Evolutionary conservation across 371 early-diverging fungal genomes (phyloP).

Genomic region (Rhizopus sp.): DNA sequence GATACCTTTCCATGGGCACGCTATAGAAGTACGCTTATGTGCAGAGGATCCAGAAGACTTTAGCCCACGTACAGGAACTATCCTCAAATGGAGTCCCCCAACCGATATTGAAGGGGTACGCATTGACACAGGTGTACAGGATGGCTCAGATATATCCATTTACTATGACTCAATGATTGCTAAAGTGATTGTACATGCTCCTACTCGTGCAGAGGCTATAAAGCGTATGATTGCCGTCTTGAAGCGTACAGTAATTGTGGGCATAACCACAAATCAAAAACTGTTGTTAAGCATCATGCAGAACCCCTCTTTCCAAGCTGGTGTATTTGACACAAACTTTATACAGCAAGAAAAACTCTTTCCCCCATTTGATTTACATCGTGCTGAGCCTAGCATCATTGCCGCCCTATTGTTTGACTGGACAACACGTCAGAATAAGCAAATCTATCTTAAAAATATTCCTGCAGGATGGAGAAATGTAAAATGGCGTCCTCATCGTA

Average conservation of each 20-base stretch:
- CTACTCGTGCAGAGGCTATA: constrained; percentile 76
- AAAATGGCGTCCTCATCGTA: constrained; percentile 46
- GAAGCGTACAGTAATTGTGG: constrained; percentile 57
- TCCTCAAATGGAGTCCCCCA: constrained; percentile 74
- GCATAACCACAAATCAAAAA: constrained; percentile 68
- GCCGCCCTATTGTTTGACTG: constrained; percentile 60
- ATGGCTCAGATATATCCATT: constrained; percentile 80
- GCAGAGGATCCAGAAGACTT: constrained; percentile 88
- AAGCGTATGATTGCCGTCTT: constrained; percentile 76
- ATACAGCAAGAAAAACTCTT: constrained; percentile 49
- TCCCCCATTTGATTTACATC: constrained; percentile 15
- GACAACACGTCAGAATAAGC: constrained; percentile 49
- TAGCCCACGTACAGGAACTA: constrained; percentile 82
- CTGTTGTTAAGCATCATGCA: constrained; percentile 61
- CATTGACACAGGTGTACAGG: constrained; percentile 82
- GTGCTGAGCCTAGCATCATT: constrained; percentile 31
- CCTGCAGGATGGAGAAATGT: constrained; percentile 63
- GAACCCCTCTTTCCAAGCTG: constrained; percentile 58
- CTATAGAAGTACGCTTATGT: constrained; percentile 83
- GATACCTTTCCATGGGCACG: constrained; percentile 67
- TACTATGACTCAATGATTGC: constrained; percentile 85
- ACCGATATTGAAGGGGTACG: constrained; percentile 69
- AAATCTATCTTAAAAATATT: constrained; percentile 52
- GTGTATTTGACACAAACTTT: constrained; percentile 64
- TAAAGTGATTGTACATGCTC: constrained; percentile 87